Evolutionary conservation across 306 rosid genomes (phyloP).

Genomic region (Spatholobus suberectus): DNA sequence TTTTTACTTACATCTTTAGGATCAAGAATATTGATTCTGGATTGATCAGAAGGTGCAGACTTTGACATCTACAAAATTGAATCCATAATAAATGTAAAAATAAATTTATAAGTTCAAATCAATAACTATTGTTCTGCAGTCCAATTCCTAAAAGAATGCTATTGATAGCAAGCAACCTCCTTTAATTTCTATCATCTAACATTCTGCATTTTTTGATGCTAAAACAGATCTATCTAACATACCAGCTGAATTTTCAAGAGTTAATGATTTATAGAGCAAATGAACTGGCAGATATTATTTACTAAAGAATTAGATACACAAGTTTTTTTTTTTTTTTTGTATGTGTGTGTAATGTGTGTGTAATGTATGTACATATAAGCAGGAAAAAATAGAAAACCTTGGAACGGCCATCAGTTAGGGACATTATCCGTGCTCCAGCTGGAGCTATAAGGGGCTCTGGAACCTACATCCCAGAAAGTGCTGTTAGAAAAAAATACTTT

Average conservation of each 20-base stretch:
- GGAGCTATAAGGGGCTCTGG: conserved; percentile 99
- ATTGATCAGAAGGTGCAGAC: conserved; percentile 95
- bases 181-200: neutral
- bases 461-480: conserved; percentile 61
- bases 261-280: conserved; percentile 13
- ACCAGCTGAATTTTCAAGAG: conserved; percentile 23
- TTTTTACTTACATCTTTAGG: conserved; percentile 80
- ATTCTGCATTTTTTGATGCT: conserved; percentile 18
- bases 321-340: no score
- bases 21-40: conserved; percentile 95
- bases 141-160: neutral
- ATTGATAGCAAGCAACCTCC: neutral
- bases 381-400: conserved; percentile 61
- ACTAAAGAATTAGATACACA: neutral
- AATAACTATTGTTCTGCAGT: conserved; percentile 28
- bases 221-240: conserved; percentile 22
- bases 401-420: conserved; percentile 90
- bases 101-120: conserved; percentile 18
- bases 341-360: neutral
- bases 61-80: conserved; percentile 86
- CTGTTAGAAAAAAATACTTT: conserved; percentile 31
- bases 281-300: conserved; percentile 12
- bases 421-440: conserved; percentile 94
- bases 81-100: conserved; percentile 41
- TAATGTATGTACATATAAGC: neutral